Base-by-base conservation (phyloP, 805 yeast species). In the Pachysolen tannophilus region DNA sequence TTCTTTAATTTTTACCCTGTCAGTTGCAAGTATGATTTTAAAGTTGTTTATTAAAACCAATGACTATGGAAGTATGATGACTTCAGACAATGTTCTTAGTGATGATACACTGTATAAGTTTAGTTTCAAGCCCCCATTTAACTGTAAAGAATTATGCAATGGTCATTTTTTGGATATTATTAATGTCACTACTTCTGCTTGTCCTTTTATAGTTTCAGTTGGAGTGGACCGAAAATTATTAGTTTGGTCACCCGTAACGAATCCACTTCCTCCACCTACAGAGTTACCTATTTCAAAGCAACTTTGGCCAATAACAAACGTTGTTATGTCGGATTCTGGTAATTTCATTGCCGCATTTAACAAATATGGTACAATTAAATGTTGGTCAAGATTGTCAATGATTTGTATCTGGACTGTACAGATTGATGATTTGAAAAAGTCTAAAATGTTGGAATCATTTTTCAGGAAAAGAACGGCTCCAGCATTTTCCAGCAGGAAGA, bases 141-240 rank as follows among this genome's bases (percentile, higher is more conserved):
- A 54, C 39, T 45, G 58, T 48, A 46, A 72, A 62, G 57, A 69
- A 58, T 35, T 63, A 28, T 37, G 66, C 11, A 52, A 60, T 20
- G 77, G 76, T 4, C 88, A 79, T 50, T 56, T 62, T 17, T 58
- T 82, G 32, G 94, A 85, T 51, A 65, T 82, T 4, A 64, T 80
- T 23, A 68, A 67, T 38, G 59, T 82, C 8, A 57, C 66, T n/a
- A 69, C 85, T 1, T 77, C 83, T 10, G 60, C 71, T 10, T 66
- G 75, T 34, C 76, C 85, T 3, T 78, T 82, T 46, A 65, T 82
- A 17, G 75, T 83, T 0, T 68, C 82, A 1, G 69, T 81, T 19
- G 90, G 88, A 4, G 59, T 85, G 49, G 94, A 84, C 46, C 87
- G 81, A 45, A 72, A 67, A 40, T 66, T 84, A 4, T 53, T 75